Evolutionary conservation across 495 filamentous ascomycete species (phyloP).

Genomic region (Tuber indicum): DNA sequence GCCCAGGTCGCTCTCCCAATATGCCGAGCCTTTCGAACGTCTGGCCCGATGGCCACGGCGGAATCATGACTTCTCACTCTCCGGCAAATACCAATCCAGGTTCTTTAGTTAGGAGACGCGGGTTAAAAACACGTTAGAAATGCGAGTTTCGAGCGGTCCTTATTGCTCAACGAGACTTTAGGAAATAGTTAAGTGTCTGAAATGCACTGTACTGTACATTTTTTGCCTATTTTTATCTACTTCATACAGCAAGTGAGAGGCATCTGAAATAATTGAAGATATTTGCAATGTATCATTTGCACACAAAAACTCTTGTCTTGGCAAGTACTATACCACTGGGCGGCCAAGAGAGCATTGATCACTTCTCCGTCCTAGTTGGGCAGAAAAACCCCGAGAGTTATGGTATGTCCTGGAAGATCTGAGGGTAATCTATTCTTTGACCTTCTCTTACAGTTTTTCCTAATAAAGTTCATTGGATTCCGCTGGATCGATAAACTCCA

Average conservation of each 20-base stretch:
- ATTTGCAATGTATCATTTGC: background rate
- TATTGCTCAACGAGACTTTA: background rate
- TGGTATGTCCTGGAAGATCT: background rate
- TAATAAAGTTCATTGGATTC: background rate
- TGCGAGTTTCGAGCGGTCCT: no score
- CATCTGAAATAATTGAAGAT: no score
- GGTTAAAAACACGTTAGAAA: no score
- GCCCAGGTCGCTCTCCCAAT: background rate
- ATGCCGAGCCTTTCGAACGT: background rate
- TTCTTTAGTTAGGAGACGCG: background rate
- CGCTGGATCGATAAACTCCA: background rate
- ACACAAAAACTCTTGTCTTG: background rate
- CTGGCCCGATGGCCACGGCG: no score
- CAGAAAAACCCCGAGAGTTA: no score
- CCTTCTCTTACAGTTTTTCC: background rate
- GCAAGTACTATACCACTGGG: background rate
- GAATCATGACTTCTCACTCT: constrained; percentile 1
- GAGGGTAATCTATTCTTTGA: background rate
- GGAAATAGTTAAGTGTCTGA: background rate
- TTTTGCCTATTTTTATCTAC: background rate
- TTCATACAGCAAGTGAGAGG: background rate
- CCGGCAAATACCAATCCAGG: background rate
- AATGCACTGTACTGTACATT: background rate
- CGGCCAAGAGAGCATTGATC: background rate
- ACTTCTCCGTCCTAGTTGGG: background rate